Percentiles rank a stretch among this genome's conserved stretches.
phyloP scores from a whole-genome alignment of 768 basidiomycete species.

The Boletus bicolor region DNA sequence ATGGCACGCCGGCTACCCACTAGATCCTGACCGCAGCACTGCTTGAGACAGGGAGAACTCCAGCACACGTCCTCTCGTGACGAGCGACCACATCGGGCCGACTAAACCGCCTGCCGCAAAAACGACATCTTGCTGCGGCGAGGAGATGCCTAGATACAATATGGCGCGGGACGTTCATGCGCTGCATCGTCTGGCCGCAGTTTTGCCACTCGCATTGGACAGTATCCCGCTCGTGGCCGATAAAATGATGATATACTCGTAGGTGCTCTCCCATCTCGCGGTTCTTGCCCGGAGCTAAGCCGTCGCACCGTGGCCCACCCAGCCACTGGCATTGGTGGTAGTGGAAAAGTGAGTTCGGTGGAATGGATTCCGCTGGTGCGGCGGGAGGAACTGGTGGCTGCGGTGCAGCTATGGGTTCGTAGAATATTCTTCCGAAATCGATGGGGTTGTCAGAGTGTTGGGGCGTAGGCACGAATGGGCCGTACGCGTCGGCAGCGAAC shows the following conservation, averaged over 20 bases:
- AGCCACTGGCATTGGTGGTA: constrained; percentile 23
- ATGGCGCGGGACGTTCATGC: constrained; percentile 31
- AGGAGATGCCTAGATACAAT: constrained; percentile 29
- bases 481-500: not conserved
- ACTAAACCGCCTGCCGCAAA: constrained; percentile 23
- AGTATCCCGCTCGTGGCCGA: constrained; percentile 27
- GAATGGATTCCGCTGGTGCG: constrained; percentile 1
- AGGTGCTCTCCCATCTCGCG: constrained; percentile 32
- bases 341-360: constrained; percentile 1
- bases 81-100: constrained; percentile 28
- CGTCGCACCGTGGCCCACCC: constrained; percentile 21
- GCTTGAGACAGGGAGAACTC: not conserved
- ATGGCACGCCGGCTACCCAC: not conserved
- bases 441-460: not conserved
- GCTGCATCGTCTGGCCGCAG: constrained; percentile 23
- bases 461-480: not conserved
- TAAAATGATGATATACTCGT: constrained; percentile 16
- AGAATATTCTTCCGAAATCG: not conserved
- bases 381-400: constrained; percentile 19
- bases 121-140: constrained; percentile 23
- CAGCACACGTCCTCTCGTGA: constrained; percentile 25
- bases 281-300: constrained; percentile 26
- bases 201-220: constrained; percentile 26
- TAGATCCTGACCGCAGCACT: not conserved
- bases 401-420: not conserved